Evolutionary conservation across 805 yeast genomes (phyloP).

Genomic region (Candida glaebosa): DNA sequence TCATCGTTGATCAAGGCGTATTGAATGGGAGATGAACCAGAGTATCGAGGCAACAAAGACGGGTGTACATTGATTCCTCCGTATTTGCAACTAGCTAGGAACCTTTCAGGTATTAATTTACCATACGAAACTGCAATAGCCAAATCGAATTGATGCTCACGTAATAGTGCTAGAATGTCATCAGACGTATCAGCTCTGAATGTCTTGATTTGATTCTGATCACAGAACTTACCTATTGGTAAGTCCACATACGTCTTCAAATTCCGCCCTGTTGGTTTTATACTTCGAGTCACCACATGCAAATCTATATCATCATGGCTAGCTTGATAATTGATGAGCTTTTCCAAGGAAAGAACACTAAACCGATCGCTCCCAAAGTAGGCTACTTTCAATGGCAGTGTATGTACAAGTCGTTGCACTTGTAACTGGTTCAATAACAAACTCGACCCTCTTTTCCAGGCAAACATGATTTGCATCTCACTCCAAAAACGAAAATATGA

Average conservation of each 20-base stretch:
- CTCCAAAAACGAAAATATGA: no score
- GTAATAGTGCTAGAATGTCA: conserved; percentile 31
- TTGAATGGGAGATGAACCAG: conserved; percentile 92
- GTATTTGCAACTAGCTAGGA: conserved; percentile 45
- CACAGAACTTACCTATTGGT: conserved; percentile 48
- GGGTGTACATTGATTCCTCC: conserved; percentile 94
- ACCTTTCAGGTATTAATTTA: conserved; percentile 62
- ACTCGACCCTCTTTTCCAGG: neutral
- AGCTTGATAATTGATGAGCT: conserved; percentile 23
- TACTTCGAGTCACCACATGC: conserved; percentile 60
- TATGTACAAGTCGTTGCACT: neutral
- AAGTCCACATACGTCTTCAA: conserved; percentile 44
- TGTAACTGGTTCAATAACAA: no score
- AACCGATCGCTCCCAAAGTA: conserved; percentile 80
- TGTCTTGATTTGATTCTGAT: conserved; percentile 27
- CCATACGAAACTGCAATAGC: conserved; percentile 95
- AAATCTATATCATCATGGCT: conserved; percentile 26
- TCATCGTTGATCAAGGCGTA: conserved; percentile 67
- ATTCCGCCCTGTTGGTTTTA: conserved; percentile 65
- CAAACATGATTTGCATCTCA: no score
- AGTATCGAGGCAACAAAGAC: conserved; percentile 72
- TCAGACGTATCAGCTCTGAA: conserved; percentile 49
- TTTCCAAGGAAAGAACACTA: conserved; percentile 52
- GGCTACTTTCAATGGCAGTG: conserved; percentile 37
- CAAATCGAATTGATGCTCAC: conserved; percentile 43